Base-by-base conservation (phyloP, 192 early-diverging fungal species). In the Oehlia diaphana region DNA sequence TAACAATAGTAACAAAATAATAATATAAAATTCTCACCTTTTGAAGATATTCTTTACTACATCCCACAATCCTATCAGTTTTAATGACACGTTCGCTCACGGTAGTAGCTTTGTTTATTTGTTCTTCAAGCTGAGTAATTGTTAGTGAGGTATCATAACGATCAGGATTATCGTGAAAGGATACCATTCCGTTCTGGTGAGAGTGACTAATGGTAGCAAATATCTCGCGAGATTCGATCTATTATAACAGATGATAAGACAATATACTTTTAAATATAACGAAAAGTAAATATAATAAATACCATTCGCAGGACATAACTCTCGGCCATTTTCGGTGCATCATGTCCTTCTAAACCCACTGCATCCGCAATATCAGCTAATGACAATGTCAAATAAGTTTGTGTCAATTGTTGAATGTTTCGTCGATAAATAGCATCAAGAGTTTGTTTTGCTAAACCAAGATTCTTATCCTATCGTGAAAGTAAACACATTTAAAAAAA, bases 381-480 rank as follows among this genome's bases (percentile, higher is more conserved):
- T 8, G 88, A 90, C n/a, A 95, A 83, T 23, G 93, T 95, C 47
- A 94, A 71, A 72, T 95, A 94, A 14, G 94, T 94, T 70, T 93
- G 83, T 1, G 94, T 94, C 72, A 95, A 82, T 62, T 90, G 85
- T 76, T 93, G 91, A 61, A 95, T 92, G 47, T 86, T 92, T 42
- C 85, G 81, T 35, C 86, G 84, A 28, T 86, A 87, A 28, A 82
- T 82, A 0, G 82, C 85, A 65, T 86, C 82, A 76, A 86, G 74
- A 12, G 81, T 81, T 74, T 87, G 86, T 76, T 85, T 87, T 4
- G 81, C 91, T 37, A 95, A 83, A 26, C 94, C 94, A 44, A 86
- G 75, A 81, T 94, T 94, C 63, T 82, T 82, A 82, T 92, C 89
- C 79, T 87, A 79, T 35, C 72, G 39, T 71, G 69, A 89, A 85